Evolutionary conservation across 768 basidiomycete genomes (phyloP).

Genomic region (Tremella fuciformis): DNA sequence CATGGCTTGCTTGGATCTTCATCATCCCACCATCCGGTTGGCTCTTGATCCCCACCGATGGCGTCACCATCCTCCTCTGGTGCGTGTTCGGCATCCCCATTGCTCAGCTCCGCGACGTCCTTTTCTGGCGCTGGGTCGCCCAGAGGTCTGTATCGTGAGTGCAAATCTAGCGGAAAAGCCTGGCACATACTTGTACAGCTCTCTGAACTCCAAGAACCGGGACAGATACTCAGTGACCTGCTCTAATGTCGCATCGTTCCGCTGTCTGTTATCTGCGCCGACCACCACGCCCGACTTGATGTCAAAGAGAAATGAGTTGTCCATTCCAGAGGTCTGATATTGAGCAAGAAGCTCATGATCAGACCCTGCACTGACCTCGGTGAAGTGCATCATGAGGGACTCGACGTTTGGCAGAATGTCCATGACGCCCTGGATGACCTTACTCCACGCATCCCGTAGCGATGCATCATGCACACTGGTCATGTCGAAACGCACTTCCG

Average conservation of each 20-base stretch:
- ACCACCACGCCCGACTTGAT: constrained; percentile 77
- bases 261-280: constrained; percentile 71
- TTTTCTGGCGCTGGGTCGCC: too few species aligned
- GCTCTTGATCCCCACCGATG: constrained; percentile 6
- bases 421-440: constrained; percentile 79
- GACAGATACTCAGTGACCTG: constrained; percentile 82
- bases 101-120: background rate
- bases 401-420: constrained; percentile 82
- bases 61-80: constrained; percentile 14
- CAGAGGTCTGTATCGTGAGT: background rate
- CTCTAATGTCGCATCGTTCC: constrained; percentile 70
- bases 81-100: constrained; percentile 4
- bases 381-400: constrained; percentile 67
- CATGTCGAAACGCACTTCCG: constrained; percentile 73
- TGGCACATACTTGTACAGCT: constrained; percentile 71
- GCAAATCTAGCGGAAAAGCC: background rate
- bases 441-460: constrained; percentile 86
- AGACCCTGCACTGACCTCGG: constrained; percentile 47
- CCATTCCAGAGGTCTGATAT: constrained; percentile 77
- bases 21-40: constrained; percentile 44
- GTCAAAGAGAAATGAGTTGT: constrained; percentile 93
- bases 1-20: constrained; percentile 42
- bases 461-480: constrained; percentile 93
- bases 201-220: constrained; percentile 79
- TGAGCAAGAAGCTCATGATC: too few species aligned